Percentiles rank a stretch among this genome's conserved stretches.
phyloP scores from a whole-genome alignment of 768 basidiomycete species.

The Mycena leptocephala region DNA sequence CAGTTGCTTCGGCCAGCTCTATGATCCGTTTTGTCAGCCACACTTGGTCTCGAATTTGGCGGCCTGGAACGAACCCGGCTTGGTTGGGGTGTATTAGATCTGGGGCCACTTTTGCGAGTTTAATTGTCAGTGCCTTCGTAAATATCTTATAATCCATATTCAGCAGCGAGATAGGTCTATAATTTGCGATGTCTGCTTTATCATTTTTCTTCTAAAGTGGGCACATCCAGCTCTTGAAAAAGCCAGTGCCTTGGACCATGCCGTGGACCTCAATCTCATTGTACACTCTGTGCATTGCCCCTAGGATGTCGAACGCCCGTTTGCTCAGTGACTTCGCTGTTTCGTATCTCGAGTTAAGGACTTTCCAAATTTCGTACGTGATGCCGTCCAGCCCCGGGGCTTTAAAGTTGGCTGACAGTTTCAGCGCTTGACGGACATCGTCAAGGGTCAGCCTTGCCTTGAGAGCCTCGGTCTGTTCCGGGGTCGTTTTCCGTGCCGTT shows the following conservation, averaged over 20 bases:
- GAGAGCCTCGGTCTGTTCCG: not conserved
- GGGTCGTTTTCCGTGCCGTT: not conserved
- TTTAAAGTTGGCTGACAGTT: not conserved
- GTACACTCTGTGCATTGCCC: slow-evolving; percentile 7
- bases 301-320: not conserved
- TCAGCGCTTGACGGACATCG: not conserved
- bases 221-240: slow-evolving; percentile 42
- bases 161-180: slow-evolving; percentile 40
- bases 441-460: not conserved
- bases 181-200: slow-evolving; percentile 37
- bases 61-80: too few relatives aligned
- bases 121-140: not conserved
- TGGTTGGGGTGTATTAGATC: not conserved
- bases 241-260: not conserved
- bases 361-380: slow-evolving; percentile 40
- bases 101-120: not conserved
- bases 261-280: slow-evolving; percentile 32
- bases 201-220: slow-evolving; percentile 52
- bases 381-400: slow-evolving; percentile 35
- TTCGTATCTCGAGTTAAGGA: not conserved
- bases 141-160: slow-evolving; percentile 37
- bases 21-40: too few relatives aligned
- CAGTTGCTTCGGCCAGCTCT: too few relatives aligned
- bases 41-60: too few relatives aligned
- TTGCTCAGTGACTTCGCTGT: not conserved